These are phyloP conservation scores for Mycena metata DNA, from an alignment of 768 basidiomycete genomes.

Conservation along the genomic window DNA sequence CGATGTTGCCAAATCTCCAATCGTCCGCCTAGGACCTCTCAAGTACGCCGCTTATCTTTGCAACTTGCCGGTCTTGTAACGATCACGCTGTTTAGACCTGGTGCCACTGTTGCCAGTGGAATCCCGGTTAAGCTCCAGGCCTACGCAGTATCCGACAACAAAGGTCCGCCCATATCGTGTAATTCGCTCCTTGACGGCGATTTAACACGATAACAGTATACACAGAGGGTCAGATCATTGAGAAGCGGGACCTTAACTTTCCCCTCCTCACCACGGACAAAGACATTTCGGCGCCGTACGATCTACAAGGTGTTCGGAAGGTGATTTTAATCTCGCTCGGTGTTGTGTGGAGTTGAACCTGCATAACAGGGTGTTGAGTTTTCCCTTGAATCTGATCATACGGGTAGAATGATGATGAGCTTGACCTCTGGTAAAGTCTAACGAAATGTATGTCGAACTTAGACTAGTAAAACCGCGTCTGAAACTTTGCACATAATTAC, in stretches of 20 bases:
- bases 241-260: not conserved
- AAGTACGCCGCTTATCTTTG: not conserved
- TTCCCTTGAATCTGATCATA: not conserved
- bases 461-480: too few relatives aligned
- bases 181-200: not conserved
- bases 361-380: not conserved
- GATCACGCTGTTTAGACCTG: not conserved
- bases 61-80: not conserved
- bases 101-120: not conserved
- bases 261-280: not conserved
- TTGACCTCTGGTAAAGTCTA: not conserved
- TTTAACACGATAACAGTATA: not conserved
- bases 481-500: too few relatives aligned
- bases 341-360: not conserved
- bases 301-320: not conserved
- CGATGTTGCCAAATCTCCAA: not conserved
- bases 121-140: conserved; percentile 5
- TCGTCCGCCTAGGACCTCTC: conserved; percentile 3
- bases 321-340: not conserved
- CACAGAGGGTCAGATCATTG: conserved; percentile 6
- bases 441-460: too few relatives aligned
- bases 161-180: conserved; percentile 1
- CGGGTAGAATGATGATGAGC: not conserved
- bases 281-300: not conserved
- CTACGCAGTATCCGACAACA: conserved; percentile 1